A percentile compares a stretch with the other conserved stretches of the same genome.
These are phyloP conservation scores for Fusarium sambucinum DNA, from an alignment of 2,329 filamentous ascomycete species.

Conservation along the genomic window DNA sequence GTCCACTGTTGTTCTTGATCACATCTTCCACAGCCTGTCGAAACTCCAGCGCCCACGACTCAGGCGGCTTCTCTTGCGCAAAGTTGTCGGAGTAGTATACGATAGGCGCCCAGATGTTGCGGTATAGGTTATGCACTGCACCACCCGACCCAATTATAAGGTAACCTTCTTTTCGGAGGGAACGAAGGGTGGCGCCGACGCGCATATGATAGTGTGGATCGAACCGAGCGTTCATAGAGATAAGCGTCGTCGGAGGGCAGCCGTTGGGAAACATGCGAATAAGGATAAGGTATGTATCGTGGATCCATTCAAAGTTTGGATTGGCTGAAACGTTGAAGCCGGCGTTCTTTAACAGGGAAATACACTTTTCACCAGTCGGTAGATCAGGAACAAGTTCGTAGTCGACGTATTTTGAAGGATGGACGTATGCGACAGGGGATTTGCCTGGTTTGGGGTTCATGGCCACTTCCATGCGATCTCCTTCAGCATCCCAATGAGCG, in stretches of 20 bases:
- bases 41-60: slow-evolving; percentile 71
- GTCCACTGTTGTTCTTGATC: slow-evolving; percentile 57
- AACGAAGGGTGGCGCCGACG: slow-evolving; percentile 34
- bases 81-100: slow-evolving; percentile 50
- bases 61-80: slow-evolving; percentile 38
- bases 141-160: slow-evolving; percentile 71
- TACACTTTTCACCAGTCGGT: slow-evolving; percentile 61
- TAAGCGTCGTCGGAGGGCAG: slow-evolving; percentile 72
- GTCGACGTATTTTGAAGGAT: slow-evolving; percentile 72
- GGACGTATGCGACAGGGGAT: slow-evolving; percentile 74
- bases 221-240: slow-evolving; percentile 44
- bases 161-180: slow-evolving; percentile 25
- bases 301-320: slow-evolving; percentile 75
- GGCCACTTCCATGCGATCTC: slow-evolving; percentile 69
- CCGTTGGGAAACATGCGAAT: slow-evolving; percentile 75
- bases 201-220: slow-evolving; percentile 45
- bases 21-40: slow-evolving; percentile 73
- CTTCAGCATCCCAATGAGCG: slow-evolving; percentile 73
- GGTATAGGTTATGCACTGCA: slow-evolving; percentile 77
- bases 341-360: slow-evolving; percentile 60
- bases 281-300: slow-evolving; percentile 76
- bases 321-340: slow-evolving; percentile 68
- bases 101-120: slow-evolving; percentile 75
- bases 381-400: slow-evolving; percentile 73
- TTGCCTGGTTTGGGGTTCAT: slow-evolving; percentile 71